Base-by-base conservation (phyloP, 306 rosid genomes). In the Inga oerstediana region DNA sequence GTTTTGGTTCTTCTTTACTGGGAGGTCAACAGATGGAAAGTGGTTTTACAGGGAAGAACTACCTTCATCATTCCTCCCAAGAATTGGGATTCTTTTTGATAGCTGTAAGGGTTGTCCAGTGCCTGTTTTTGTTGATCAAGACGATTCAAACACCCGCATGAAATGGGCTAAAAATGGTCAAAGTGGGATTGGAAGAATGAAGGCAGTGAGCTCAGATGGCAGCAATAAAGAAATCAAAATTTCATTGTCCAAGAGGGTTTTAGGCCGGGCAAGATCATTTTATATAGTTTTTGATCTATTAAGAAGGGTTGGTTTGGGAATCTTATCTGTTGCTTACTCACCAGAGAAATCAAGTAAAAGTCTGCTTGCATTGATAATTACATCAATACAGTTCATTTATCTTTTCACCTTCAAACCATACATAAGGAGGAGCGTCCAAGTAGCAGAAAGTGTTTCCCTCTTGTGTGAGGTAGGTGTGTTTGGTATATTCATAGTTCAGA, bases 71-170 rank as follows among this genome's bases (percentile, higher is more conserved):
- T 88, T 92, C 87, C 85, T 86, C 75, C 71, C 83, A 7, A 81
- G 88, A 24, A 87, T 86, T 8, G 94, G 94, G 10, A 86, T 87
- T 81, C 91, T 92, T 78, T 92, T 92, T 45, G 90, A 89, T 59
- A 76, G 65, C 83, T 80, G 70, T 78, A 89, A 82, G 78, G 97
- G 94, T 69, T 86, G 83, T 75, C 91, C 92, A 7, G 54, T 78
- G 37, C 67, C 79, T 51, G 78, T 82, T 52, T 64, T 77, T 73
- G 88, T 81, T 45, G 84, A 90, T 84, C 91, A 84, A 62, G 77
- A 76, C 71, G 91, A 90, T 77, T 84, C 84, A 58, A 88, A 81
- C 78, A 64, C 88, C 74, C 41, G 71, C 59, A 54, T 84, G 78
- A 85, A 82, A 74, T 87, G 86, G 90, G 79, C 84, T 19, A 88